Conservation (phyloP, 768 basidiomycete genomes). For the Mycena rosella region DNA sequence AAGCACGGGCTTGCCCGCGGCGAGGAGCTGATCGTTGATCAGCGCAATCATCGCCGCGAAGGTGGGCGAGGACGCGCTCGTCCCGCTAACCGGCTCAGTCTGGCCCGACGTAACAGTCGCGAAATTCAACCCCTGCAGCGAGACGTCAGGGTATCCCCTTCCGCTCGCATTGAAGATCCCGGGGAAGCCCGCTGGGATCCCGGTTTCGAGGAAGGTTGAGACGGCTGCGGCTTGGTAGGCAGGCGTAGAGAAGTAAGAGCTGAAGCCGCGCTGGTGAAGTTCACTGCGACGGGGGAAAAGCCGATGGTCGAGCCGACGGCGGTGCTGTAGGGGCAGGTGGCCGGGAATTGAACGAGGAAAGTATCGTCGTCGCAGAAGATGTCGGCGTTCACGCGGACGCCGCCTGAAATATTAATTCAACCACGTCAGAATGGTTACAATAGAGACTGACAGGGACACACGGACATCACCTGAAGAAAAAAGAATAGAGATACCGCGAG, state of each 20-base stretch:
- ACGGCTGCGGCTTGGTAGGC: conserved; percentile 48
- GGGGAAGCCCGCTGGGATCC: conserved; percentile 4
- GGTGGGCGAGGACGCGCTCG: conserved; percentile 57
- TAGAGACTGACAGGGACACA: too few relatives aligned
- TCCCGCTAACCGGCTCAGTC: conserved; percentile 47
- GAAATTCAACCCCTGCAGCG: conserved; percentile 23
- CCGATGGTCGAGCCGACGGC: conserved; percentile 12
- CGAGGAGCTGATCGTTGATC: conserved; percentile 56
- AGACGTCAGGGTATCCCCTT: conserved; percentile 37
- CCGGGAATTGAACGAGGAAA: conserved; percentile 45
- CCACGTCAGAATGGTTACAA: background rate
- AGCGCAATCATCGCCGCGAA: conserved; percentile 58
- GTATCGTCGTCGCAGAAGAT: conserved; percentile 32
- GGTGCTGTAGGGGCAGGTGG: conserved; percentile 16
- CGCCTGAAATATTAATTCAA: background rate
- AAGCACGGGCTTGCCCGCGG: conserved; percentile 43
- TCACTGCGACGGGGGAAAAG: conserved; percentile 1
- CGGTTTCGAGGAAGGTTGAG: conserved; percentile 39
- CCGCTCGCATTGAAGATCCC: conserved; percentile 25
- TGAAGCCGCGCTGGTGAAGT: conserved; percentile 52
- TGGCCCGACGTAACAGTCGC: background rate
- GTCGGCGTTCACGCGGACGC: conserved; percentile 8
- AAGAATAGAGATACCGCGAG: too few relatives aligned
- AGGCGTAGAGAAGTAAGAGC: conserved; percentile 51
- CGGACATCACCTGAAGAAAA: too few relatives aligned